Percentiles rank a stretch among this genome's conserved stretches.
Evolutionary conservation across 768 basidiomycete genomes (phyloP).

Genomic region (Mycena sanguinolenta): DNA sequence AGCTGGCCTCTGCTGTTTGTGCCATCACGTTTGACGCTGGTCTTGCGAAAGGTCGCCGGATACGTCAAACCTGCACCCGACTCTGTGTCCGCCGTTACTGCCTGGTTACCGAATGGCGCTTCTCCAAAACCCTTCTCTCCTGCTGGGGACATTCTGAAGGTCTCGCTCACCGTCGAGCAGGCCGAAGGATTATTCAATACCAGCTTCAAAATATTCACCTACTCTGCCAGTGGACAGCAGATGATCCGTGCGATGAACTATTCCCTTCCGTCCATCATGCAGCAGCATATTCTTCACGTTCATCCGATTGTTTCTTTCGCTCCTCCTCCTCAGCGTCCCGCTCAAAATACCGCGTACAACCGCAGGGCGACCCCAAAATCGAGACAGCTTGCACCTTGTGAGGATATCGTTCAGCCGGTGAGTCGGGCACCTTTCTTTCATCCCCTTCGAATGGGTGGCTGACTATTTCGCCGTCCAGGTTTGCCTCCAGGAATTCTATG

Average conservation of each 20-base stretch:
- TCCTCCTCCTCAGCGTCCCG: neutral
- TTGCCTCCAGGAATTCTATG: constrained; percentile 15
- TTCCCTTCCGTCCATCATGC: constrained; percentile 8
- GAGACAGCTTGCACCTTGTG: constrained; percentile 17
- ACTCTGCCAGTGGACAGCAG: constrained; percentile 7
- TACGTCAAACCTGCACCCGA: constrained; percentile 8
- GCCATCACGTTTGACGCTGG: neutral
- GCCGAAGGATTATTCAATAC: constrained; percentile 17
- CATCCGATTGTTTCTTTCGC: constrained; percentile 13
- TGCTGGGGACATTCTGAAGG: constrained; percentile 14
- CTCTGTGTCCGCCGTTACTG: constrained; percentile 6
- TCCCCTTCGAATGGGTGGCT: neutral
- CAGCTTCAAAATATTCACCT: constrained; percentile 9
- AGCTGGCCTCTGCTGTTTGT: neutral
- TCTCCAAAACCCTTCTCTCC: constrained; percentile 10
- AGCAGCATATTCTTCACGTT: constrained; percentile 5
- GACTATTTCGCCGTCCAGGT: neutral
- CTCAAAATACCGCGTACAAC: constrained; percentile 7
- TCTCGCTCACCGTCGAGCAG: constrained; percentile 17
- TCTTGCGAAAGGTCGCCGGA: constrained; percentile 7
- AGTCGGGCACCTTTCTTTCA: neutral
- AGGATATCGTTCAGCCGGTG: constrained; percentile 14
- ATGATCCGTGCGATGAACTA: constrained; percentile 20
- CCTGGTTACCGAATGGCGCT: constrained; percentile 12
- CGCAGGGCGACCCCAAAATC: constrained; percentile 8